phyloP scores from a whole-genome alignment of 306 rosid species.

The Carpinus fangiana region DNA sequence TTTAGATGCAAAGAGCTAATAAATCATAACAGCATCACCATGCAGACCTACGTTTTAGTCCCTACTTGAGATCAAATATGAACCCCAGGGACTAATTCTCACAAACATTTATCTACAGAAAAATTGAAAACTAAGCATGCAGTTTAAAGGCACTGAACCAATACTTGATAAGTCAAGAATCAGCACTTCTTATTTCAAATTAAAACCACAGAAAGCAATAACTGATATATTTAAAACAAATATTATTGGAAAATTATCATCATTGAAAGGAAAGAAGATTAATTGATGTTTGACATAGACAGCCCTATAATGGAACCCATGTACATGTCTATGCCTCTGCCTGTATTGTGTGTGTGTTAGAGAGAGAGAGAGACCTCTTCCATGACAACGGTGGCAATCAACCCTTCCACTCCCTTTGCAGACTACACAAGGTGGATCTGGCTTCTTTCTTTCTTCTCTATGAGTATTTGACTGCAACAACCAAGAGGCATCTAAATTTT shows the following conservation, averaged over 20 bases:
- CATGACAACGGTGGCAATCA: constrained; percentile 63
- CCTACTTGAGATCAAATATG: background rate
- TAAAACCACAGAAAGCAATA: background rate
- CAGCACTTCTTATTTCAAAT: background rate
- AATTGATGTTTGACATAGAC: background rate
- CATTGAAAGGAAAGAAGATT: background rate
- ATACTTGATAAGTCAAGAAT: background rate
- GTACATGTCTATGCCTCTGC: background rate
- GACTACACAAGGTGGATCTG: constrained; percentile 76
- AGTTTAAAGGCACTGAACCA: background rate
- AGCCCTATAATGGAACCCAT: background rate
- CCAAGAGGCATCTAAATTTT: background rate
- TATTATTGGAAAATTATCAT: background rate
- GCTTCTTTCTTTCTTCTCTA: constrained; percentile 58
- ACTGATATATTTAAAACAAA: background rate
- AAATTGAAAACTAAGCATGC: background rate
- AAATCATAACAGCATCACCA: background rate
- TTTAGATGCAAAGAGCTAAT: background rate
- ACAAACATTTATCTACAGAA: background rate
- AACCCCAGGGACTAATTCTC: background rate
- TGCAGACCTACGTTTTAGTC: background rate
- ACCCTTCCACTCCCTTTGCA: constrained; percentile 83
- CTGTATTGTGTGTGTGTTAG: background rate
- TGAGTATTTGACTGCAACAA: constrained; percentile 63
- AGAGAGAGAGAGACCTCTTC: constrained; percentile 46